Evolutionary conservation across 768 basidiomycete species (phyloP), one percentile per base, ranked within the genome.

Genomic region (Tremella yokohamensis): DNA sequence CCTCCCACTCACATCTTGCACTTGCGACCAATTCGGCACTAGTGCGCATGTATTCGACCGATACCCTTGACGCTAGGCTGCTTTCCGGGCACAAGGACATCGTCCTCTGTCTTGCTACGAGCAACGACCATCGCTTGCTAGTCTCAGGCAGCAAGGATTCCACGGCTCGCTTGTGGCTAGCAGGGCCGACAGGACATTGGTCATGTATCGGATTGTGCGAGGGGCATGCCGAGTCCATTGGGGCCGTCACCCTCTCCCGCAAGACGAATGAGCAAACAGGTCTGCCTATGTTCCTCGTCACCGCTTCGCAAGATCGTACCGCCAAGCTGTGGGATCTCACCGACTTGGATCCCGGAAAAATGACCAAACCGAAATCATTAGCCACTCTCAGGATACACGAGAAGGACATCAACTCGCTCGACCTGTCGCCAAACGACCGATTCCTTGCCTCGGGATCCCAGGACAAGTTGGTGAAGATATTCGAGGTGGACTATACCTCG

Each of bases 251-350:
- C 1, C 79, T 97, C 73, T 85, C 89, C n/a, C 82, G 85, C 24
- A 81, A 81, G 66, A 68, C 22, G 12, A 59, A 61, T 16, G 57
- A 59, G 8, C 38, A 49, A 26, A 65, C 59, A 9, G 62, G 63
- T 57, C 65, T 37, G 64, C 70, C 57, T 49, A 80, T 80, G 40
- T 94, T 96, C 78, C 80, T 93, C 81, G 88, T 97, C 73, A 96
- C 92, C 13, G 96, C 94, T 29, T 90, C 88, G 73, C 94, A 98
- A 77, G 96, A 99, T 75, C 84, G 90, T 42, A 98, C 96, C 2
- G 88, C 97, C 74, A 99, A 99, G 78, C 87, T 98, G 85, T 99
- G 96, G 96, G 91, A 98, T 76, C 74, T 98, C n/a, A 62, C 74
- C 11, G 45, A 61, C 8, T 53, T 78, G 8, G 79, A 82, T 0